A percentile compares a stretch with the other conserved stretches of the same genome.
Conservation (phyloP, 148 eudicot genomes). For the Camellia japonica region DNA sequence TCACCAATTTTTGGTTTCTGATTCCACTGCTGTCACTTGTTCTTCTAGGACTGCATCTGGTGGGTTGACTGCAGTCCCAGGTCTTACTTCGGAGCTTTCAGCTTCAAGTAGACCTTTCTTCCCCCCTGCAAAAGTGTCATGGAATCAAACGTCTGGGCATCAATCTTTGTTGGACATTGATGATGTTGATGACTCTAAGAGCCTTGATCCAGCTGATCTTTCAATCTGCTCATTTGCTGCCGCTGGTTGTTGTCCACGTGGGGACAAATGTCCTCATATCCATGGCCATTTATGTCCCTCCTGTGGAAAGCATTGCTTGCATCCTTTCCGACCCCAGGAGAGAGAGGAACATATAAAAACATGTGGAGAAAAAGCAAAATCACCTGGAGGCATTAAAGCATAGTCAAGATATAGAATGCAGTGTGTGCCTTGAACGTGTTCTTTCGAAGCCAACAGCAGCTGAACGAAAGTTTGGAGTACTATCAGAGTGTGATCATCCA, state of each 20-base stretch:
- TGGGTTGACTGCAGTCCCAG: constrained; percentile 24
- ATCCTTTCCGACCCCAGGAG: constrained; percentile 79
- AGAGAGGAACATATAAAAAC: constrained; percentile 67
- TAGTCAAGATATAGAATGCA: constrained; percentile 96
- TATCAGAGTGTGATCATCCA: constrained; percentile 95
- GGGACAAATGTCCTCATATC: constrained; percentile 79
- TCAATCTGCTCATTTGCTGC: constrained; percentile 83
- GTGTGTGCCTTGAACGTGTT: constrained; percentile 93
- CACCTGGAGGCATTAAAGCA: constrained; percentile 63
- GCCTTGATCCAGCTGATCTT: constrained; percentile 50
- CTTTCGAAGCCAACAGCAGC: constrained; percentile 60
- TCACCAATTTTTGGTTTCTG: constrained; percentile 28
- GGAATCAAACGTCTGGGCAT: constrained; percentile 38
- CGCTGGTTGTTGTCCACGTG: constrained; percentile 84
- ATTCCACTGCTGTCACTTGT: constrained; percentile 18
- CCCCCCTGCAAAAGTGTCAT: constrained; percentile 28
- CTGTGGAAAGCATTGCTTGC: constrained; percentile 81
- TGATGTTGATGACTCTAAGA: constrained; percentile 28
- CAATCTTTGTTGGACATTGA: constrained; percentile 26
- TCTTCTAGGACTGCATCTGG: constrained; percentile 22
- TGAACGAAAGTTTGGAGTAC: constrained; percentile 87
- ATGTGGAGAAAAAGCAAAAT: constrained; percentile 75
- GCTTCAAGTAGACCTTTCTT: constrained; percentile 35
- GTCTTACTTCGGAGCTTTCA: constrained; percentile 37
- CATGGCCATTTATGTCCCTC: constrained; percentile 85